phyloP scores from a whole-genome alignment of 139 green algal genomes.

The Ettlia oleoabundans region DNA sequence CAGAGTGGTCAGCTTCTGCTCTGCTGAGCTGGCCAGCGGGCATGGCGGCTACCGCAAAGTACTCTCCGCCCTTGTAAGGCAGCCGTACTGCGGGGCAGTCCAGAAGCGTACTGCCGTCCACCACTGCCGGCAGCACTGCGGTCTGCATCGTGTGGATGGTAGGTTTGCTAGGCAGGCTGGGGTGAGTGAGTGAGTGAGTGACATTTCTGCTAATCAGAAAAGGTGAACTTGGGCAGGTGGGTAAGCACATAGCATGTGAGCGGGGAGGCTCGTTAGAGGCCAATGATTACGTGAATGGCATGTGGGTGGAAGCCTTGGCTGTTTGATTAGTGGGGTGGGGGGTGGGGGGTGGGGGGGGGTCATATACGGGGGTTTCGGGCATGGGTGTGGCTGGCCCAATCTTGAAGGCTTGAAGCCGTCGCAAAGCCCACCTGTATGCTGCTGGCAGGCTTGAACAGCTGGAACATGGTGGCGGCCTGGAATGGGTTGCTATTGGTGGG shows the following conservation, averaged over 20 bases:
- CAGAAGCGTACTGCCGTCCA: background rate
- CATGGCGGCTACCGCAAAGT: conserved; percentile 25
- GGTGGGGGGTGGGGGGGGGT: no score
- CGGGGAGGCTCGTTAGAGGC: no score
- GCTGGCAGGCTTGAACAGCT: conserved; percentile 12
- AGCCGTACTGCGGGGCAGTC: conserved; percentile 27
- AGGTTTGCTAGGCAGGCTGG: no score
- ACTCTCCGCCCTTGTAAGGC: conserved; percentile 23
- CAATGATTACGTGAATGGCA: no score
- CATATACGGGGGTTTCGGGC: no score
- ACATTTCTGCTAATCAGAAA: background rate
- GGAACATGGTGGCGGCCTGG: conserved; percentile 31
- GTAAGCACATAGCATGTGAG: no score
- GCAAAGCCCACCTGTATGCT: background rate
- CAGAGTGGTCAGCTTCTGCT: background rate
- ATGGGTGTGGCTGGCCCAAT: no score
- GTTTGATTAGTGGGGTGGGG: no score
- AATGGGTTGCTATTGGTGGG: no score
- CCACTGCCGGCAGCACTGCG: background rate
- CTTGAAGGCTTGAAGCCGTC: no score
- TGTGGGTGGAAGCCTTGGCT: no score
- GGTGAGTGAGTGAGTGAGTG: background rate
- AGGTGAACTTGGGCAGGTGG: no score
- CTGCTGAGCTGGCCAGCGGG: background rate
- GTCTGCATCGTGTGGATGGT: background rate